These are phyloP conservation scores for Solanum arcanum DNA, from an alignment of 257 asterid genomes.

Conservation along the genomic window DNA sequence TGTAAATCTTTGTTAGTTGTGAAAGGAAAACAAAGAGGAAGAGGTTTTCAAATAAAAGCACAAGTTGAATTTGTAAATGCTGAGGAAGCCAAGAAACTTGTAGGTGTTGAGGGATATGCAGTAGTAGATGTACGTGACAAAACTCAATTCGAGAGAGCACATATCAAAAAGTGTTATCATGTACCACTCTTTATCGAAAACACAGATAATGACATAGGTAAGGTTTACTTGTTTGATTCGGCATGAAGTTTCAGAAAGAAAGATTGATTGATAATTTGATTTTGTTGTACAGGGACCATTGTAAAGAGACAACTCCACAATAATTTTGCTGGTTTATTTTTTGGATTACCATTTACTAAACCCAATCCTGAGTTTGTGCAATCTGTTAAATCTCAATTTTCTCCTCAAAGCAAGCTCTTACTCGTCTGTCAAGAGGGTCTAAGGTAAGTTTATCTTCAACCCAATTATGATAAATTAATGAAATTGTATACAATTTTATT, in stretches of 20 bases:
- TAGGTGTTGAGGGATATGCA: constrained; percentile 61
- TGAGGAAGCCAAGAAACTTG: constrained; percentile 67
- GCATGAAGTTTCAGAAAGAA: too few relatives aligned
- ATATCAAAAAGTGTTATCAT: constrained; percentile 63
- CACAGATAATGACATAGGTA: constrained; percentile 59
- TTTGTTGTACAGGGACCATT: constrained; percentile 48
- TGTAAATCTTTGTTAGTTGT: constrained; percentile 18
- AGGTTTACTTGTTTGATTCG: too few relatives aligned
- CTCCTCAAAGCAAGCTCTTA: constrained; percentile 70
- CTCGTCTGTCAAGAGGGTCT: constrained; percentile 96
- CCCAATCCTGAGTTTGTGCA: constrained; percentile 65
- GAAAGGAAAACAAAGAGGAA: constrained; percentile 23
- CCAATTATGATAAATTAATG: neutral
- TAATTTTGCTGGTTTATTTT: constrained; percentile 80
- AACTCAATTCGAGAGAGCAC: constrained; percentile 70
- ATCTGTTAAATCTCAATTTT: constrained; percentile 50
- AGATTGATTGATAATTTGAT: neutral
- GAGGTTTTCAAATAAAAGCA: constrained; percentile 32
- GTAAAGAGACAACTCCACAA: constrained; percentile 68
- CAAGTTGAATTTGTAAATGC: constrained; percentile 56
- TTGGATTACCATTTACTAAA: constrained; percentile 79
- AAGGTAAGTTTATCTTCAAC: constrained; percentile 30
- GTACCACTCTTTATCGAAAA: constrained; percentile 70
- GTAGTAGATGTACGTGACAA: constrained; percentile 75
- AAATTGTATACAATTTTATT: neutral